Evolutionary conservation across 805 yeast genomes (phyloP), one percentile per base, ranked within the genome.

Genomic region (Hagleromyces aurorensis): DNA sequence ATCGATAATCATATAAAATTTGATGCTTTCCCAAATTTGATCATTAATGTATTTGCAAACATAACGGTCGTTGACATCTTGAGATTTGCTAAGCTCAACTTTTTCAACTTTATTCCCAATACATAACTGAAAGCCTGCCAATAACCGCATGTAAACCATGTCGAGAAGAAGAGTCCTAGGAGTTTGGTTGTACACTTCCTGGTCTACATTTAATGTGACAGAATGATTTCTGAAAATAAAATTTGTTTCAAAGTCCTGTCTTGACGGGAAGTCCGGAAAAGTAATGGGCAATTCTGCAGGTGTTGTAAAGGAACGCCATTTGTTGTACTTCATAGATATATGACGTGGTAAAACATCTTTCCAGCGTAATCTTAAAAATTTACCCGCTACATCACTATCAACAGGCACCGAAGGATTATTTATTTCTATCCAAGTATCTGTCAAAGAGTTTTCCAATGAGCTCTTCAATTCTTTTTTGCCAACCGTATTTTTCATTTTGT

Each of bases 221-320:
- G 81, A 82, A 50, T 91, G 93, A n/a, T 79, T 76, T 43, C 87
- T 82, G 44, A 84, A 78, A 1, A 82, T 73, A 54, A 77, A 89
- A 38, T 82, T 77, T 3, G 67, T 65, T 27, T 78, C 73, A 50
- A 87, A 76, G 34, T 83, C 86, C 4, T 65, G 62, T 8, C 65
- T 59, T 0, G 78, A 55, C 0, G 97, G 96, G 45, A 87, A 87
- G 7, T 78, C 66, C 2, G 80, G 72, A 0, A 93, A 75, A 2
- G 85, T 75, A 0, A 83, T 62, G 0, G 99, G 99, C 15, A 91
- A 62, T 5, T 94, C 79, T 0, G 97, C 96, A 0, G 99, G 99
- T 0, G 96, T 75, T 9, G 86, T 78, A 30, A 93, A 65, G 0
- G 97, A 87, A 30, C 84, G 72, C 99, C 99, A 91, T 49, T 87